Conservation (phyloP, 139 green algal species). For the Chlorella ohadii region DNA sequence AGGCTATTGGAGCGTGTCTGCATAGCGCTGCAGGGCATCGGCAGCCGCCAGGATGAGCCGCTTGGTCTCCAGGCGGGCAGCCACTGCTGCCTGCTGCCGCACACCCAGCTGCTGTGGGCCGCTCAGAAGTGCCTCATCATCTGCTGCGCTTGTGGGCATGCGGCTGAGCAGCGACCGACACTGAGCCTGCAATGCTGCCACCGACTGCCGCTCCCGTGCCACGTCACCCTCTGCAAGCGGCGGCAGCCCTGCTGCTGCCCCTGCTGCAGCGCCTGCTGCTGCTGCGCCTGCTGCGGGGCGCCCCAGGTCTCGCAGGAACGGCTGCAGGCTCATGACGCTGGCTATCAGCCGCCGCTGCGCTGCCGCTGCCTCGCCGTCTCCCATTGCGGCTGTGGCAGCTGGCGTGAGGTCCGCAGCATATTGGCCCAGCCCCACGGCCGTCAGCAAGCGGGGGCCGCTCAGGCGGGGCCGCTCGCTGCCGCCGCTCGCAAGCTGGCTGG, state of each 20-base stretch:
- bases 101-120: not conserved
- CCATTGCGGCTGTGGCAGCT: not conserved
- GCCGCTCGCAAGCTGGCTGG: conserved; percentile 17
- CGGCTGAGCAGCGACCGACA: conserved; percentile 19
- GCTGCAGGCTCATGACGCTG: conserved; percentile 35
- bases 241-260: not conserved
- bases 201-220: conserved; percentile 21
- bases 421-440: not conserved
- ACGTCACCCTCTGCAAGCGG: not conserved
- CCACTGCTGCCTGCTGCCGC: conserved; percentile 25
- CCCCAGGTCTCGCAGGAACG: conserved; percentile 18
- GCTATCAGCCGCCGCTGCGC: conserved; percentile 8
- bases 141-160: conserved; percentile 26
- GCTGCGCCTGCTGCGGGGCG: not conserved
- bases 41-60: conserved; percentile 29
- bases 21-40: not conserved
- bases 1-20: not conserved
- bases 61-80: conserved; percentile 40
- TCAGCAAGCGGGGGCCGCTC: not conserved
- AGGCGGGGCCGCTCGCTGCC: conserved; percentile 16
- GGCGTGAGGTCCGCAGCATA: not conserved
- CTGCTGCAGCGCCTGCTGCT: not conserved
- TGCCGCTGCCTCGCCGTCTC: not conserved
- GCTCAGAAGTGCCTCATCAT: conserved; percentile 35
- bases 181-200: conserved; percentile 18